These are phyloP conservation scores for Triticum dicoccoides DNA, from an alignment of 176 grass and related monocot genomes.

Conservation along the genomic window DNA sequence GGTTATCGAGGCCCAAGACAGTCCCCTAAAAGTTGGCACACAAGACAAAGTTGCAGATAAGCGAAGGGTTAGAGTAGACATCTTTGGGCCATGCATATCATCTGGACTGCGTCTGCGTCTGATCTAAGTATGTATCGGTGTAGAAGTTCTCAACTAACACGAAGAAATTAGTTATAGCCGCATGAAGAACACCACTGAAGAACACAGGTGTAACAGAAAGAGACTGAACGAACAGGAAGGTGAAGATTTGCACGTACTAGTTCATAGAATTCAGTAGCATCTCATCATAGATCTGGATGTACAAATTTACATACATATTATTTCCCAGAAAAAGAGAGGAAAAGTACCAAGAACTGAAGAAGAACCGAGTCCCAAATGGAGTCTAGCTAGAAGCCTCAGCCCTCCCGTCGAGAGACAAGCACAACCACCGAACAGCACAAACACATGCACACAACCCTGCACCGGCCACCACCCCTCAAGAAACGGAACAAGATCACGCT, in stretches of 20 bases:
- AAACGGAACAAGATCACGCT: not conserved
- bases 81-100: not conserved
- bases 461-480: too few relatives aligned
- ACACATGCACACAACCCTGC: not conserved
- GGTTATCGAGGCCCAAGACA: not conserved
- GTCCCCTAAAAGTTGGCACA: not conserved
- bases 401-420: not conserved
- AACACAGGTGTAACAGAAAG: too few relatives aligned
- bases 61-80: not conserved
- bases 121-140: not conserved
- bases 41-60: not conserved
- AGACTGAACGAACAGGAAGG: not conserved
- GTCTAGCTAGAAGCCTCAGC: constrained; percentile 20
- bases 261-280: not conserved
- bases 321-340: constrained; percentile 19
- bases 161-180: not conserved
- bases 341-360: not conserved
- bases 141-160: not conserved
- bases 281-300: constrained; percentile 34
- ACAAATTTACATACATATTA: constrained; percentile 47
- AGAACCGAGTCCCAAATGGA: not conserved
- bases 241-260: not conserved
- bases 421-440: not conserved
- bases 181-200: not conserved
- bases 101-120: not conserved